Evolutionary conservation across 2,329 filamentous ascomycete species (phyloP).

Genomic region (Ceratocystis variospora): DNA sequence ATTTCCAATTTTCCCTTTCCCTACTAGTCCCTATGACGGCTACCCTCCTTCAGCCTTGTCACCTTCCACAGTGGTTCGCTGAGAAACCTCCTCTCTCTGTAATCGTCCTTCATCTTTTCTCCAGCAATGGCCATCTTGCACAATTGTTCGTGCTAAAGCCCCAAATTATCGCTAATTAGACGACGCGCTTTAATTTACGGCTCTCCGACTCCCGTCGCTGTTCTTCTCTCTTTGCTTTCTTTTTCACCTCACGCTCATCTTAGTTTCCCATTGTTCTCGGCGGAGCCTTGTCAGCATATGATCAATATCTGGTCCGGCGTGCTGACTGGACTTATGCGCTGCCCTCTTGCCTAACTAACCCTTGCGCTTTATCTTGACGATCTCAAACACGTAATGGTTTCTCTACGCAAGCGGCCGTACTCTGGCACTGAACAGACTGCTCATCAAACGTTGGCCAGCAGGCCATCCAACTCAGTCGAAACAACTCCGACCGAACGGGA

Average conservation of each 20-base stretch:
- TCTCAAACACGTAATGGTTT: conserved; percentile 15
- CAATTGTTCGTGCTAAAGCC: neutral
- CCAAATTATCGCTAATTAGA: neutral
- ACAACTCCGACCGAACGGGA: neutral
- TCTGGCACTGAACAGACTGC: conserved; percentile 6
- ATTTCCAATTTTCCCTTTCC: neutral
- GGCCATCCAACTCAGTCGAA: conserved; percentile 1
- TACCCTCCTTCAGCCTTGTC: neutral
- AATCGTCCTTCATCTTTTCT: neutral
- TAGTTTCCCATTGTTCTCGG: neutral
- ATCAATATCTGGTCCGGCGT: conserved; percentile 4
- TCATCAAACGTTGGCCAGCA: conserved; percentile 1
- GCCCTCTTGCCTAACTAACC: conserved; percentile 1
- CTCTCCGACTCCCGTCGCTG: neutral
- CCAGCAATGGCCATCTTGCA: neutral
- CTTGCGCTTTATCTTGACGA: neutral
- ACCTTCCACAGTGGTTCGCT: neutral
- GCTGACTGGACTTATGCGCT: neutral
- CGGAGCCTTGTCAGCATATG: conserved; percentile 2
- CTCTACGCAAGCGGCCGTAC: conserved; percentile 17
- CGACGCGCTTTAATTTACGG: neutral
- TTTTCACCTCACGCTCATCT: neutral
- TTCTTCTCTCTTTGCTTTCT: neutral
- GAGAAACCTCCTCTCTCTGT: neutral
- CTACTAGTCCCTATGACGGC: neutral